These are phyloP conservation scores for Setaria viridis DNA, from an alignment of 202 grass and related monocot species.

Conservation along the genomic window DNA sequence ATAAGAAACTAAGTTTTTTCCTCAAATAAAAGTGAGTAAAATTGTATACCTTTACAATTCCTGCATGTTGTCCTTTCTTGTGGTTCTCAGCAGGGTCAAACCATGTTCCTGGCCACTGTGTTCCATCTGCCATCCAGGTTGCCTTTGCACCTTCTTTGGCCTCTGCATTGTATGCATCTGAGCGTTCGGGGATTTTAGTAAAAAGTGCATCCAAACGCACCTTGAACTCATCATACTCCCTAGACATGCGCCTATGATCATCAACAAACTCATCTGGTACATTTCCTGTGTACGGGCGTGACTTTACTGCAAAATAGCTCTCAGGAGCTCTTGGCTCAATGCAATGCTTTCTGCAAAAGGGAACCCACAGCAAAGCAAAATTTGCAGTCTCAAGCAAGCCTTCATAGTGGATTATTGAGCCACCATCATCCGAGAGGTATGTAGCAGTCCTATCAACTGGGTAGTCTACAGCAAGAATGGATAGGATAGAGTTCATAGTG, in stretches of 20 bases:
- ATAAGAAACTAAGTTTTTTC: not conserved
- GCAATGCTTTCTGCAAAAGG: conserved; percentile 84
- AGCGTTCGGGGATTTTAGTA: conserved; percentile 63
- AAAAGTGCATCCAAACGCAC: conserved; percentile 62
- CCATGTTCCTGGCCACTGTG: conserved; percentile 92
- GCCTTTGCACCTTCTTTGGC: conserved; percentile 65
- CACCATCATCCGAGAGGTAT: conserved; percentile 92
- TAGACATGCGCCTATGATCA: conserved; percentile 58
- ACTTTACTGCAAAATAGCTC: conserved; percentile 78
- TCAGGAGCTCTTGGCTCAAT: conserved; percentile 90
- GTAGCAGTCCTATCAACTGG: conserved; percentile 79
- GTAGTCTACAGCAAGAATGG: conserved; percentile 88
- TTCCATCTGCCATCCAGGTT: conserved; percentile 93
- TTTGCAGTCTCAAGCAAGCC: conserved; percentile 74
- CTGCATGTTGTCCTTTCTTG: conserved; percentile 69
- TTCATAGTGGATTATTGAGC: conserved; percentile 81
- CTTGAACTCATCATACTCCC: conserved; percentile 86
- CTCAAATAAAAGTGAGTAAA: not conserved
- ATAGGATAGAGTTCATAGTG: conserved; percentile 87
- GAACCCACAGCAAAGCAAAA: conserved; percentile 75
- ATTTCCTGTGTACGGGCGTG: conserved; percentile 71
- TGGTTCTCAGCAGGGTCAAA: conserved; percentile 76
- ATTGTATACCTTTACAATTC: conserved; percentile 74
- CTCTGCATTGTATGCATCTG: conserved; percentile 60
- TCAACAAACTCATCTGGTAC: conserved; percentile 59